phyloP scores from a whole-genome alignment of 2,329 filamentous ascomycete genomes.

The Lasiodiplodia sp. region DNA sequence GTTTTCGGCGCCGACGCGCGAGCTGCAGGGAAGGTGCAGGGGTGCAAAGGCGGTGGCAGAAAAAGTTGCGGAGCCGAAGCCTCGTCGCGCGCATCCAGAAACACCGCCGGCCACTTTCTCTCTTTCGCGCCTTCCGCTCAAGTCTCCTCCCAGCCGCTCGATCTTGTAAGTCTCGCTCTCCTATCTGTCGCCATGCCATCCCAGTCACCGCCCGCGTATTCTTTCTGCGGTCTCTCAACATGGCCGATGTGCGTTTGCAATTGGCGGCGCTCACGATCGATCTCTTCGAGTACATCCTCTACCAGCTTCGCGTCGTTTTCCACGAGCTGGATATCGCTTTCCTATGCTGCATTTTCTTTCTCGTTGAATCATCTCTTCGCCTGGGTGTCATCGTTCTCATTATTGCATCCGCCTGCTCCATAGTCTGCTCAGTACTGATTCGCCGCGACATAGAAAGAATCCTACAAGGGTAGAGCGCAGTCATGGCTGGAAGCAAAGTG shows the following conservation, averaged over 20 bases:
- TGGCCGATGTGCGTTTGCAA: neutral
- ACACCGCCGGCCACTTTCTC: neutral
- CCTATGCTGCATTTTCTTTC: neutral
- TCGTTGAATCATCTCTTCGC: neutral
- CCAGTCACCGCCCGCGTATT: neutral
- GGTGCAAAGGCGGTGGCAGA: slow-evolving; percentile 22
- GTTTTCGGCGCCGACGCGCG: slow-evolving; percentile 12
- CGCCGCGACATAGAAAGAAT: neutral
- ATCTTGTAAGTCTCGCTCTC: slow-evolving; percentile 3
- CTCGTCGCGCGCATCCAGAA: slow-evolving; percentile 3
- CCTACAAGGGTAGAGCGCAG: slow-evolving; percentile 15
- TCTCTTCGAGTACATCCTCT: neutral
- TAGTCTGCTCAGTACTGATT: neutral
- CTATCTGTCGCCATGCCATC: neutral
- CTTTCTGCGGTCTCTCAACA: neutral
- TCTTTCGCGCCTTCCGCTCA: neutral
- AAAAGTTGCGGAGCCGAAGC: slow-evolving; percentile 24
- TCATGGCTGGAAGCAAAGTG: slow-evolving; percentile 48
- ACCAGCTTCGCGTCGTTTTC: neutral
- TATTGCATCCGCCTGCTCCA: neutral
- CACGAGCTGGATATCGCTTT: neutral
- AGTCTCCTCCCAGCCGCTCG: neutral
- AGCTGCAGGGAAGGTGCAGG: slow-evolving; percentile 11
- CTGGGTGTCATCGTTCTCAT: neutral
- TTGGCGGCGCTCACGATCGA: neutral